phyloP scores from a whole-genome alignment of 768 basidiomycete species.

The Mrakia gelida region DNA sequence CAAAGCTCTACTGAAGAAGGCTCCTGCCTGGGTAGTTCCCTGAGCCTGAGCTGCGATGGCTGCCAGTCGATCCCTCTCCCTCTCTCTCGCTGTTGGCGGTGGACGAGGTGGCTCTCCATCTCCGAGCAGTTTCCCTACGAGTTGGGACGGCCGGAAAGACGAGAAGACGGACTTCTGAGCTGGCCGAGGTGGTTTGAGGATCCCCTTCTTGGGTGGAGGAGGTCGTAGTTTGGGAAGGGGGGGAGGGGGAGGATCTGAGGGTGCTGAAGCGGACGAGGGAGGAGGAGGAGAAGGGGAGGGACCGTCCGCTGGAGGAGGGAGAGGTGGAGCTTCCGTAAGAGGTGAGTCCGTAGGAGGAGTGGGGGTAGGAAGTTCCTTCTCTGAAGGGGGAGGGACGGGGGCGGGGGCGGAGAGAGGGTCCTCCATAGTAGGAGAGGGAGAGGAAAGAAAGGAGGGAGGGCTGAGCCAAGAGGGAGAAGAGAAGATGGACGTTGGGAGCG shows the following conservation, averaged over 20 bases:
- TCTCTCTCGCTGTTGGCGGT: constrained; percentile 12
- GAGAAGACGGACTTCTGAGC: constrained; percentile 41
- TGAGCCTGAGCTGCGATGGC: neutral
- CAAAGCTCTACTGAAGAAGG: constrained; percentile 27
- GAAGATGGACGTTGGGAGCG: neutral
- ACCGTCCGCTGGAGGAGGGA: neutral
- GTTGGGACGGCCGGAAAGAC: constrained; percentile 40
- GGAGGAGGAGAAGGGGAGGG: neutral
- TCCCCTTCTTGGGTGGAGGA: constrained; percentile 44
- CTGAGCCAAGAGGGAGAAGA: too few species aligned
- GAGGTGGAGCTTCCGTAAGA: neutral
- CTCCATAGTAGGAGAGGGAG: neutral
- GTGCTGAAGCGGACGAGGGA: neutral
- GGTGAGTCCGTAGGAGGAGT: neutral
- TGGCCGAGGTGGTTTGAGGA: constrained; percentile 45
- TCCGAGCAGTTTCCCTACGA: constrained; percentile 38
- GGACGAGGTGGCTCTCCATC: constrained; percentile 25
- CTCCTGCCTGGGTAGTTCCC: constrained; percentile 33
- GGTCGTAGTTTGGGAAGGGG: constrained; percentile 34
- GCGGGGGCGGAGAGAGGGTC: neutral
- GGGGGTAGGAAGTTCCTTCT: neutral
- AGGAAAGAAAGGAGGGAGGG: too few species aligned
- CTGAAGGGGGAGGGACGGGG: neutral
- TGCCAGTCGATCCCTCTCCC: constrained; percentile 12
- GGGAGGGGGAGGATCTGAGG: neutral